A percentile compares a stretch with the other conserved stretches of the same genome.
Conservation (phyloP, 352 stramenopile species). For the Phytophthora quininea region DNA sequence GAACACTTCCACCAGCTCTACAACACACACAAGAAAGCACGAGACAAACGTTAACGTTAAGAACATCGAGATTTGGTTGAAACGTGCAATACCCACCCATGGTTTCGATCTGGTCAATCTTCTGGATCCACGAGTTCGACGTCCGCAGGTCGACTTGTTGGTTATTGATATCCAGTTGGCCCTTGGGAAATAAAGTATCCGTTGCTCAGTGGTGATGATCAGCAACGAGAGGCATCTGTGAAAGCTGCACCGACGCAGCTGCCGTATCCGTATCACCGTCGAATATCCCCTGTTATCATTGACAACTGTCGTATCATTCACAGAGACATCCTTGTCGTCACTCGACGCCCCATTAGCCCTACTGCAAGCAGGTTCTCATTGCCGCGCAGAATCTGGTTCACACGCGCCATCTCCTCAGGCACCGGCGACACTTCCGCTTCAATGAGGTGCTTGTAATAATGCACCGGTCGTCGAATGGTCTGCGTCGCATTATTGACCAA, state of each 20-base stretch:
- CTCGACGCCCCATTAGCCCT: not conserved
- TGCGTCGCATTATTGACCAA: conserved; percentile 98
- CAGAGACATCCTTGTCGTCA: conserved; percentile 15
- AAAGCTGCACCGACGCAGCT: conserved; percentile 85
- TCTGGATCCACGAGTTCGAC: conserved; percentile 93
- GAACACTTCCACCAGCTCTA: conserved; percentile 84
- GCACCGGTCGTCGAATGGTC: conserved; percentile 92
- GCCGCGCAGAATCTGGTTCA: conserved; percentile 53
- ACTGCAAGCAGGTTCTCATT: conserved; percentile 51
- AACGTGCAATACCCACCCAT: conserved; percentile 45
- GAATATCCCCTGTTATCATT: conserved; percentile 20
- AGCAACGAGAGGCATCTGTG: conserved; percentile 85
- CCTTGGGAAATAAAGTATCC: conserved; percentile 59
- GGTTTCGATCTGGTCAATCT: conserved; percentile 77
- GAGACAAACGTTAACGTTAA: conserved; percentile 6
- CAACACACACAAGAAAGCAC: not conserved
- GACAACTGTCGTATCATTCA: conserved; percentile 36
- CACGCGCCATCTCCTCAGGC: conserved; percentile 49
- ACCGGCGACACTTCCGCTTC: conserved; percentile 69
- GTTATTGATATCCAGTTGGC: conserved; percentile 91
- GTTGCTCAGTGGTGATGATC: conserved; percentile 85
- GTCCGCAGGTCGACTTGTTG: conserved; percentile 93
- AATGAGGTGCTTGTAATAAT: conserved; percentile 93
- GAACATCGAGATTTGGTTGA: not conserved
- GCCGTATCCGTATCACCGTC: conserved; percentile 14